Conservation (phyloP, 208 protist genomes). For the Crithidia fasciculata region DNA sequence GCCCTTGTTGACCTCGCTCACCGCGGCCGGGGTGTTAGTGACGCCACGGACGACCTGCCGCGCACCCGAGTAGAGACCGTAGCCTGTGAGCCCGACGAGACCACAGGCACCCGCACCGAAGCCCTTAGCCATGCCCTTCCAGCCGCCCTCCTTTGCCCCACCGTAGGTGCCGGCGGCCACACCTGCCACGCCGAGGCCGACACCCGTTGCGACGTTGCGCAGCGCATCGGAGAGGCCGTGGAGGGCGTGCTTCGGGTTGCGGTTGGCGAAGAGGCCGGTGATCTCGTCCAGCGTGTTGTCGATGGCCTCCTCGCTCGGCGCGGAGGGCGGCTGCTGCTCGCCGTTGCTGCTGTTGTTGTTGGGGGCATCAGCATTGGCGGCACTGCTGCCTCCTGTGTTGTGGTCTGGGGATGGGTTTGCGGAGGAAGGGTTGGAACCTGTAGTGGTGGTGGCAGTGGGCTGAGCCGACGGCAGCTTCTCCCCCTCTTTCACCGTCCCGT, state of each 20-base stretch:
- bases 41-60: slow-evolving; percentile 46
- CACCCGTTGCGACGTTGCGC: slow-evolving; percentile 39
- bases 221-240: slow-evolving; percentile 39
- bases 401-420: neutral
- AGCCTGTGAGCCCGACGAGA: slow-evolving; percentile 29
- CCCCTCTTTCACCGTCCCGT: neutral
- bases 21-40: slow-evolving; percentile 47
- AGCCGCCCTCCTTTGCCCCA: slow-evolving; percentile 33
- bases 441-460: neutral
- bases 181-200: slow-evolving; percentile 38
- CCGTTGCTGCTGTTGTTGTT: neutral
- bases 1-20: slow-evolving; percentile 33
- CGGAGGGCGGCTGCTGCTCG: neutral
- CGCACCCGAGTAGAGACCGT: slow-evolving; percentile 42
- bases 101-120: slow-evolving; percentile 39
- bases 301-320: neutral
- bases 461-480: neutral
- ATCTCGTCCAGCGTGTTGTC: slow-evolving; percentile 26
- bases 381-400: too few relatives aligned
- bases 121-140: slow-evolving; percentile 35
- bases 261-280: slow-evolving; percentile 40
- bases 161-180: slow-evolving; percentile 38
- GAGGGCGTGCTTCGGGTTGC: slow-evolving; percentile 50
- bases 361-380: neutral
- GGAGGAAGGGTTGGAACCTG: neutral